phyloP scores from a whole-genome alignment of 306 rosid genomes.

The Citrullus colocynthis region DNA sequence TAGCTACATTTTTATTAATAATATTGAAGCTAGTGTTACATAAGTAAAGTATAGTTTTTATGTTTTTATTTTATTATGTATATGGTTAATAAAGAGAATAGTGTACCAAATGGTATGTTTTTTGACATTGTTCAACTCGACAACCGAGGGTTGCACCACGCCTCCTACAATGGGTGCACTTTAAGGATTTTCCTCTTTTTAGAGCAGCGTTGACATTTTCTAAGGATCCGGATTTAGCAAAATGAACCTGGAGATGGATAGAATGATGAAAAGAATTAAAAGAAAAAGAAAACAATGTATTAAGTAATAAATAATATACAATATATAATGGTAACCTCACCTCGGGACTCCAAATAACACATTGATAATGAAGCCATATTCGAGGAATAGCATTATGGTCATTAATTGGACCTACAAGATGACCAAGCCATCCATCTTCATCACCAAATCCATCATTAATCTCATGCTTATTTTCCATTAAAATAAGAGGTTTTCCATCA shows the following conservation, averaged over 20 bases:
- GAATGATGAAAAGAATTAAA: too few species aligned
- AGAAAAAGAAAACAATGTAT: too few species aligned
- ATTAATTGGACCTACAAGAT: background rate
- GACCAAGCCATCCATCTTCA: background rate
- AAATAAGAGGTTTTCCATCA: background rate
- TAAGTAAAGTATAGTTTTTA: too few species aligned
- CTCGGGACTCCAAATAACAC: background rate
- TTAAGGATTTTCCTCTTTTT: constrained; percentile 74
- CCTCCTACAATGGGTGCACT: constrained; percentile 81
- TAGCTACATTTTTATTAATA: background rate
- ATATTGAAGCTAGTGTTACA: background rate
- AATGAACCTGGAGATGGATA: constrained; percentile 22
- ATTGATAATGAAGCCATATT: constrained; percentile 1
- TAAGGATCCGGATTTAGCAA: constrained; percentile 76
- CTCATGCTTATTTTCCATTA: background rate
- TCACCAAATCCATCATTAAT: background rate
- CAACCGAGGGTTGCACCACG: constrained; percentile 95
- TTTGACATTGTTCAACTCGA: constrained; percentile 86
- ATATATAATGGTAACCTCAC: background rate
- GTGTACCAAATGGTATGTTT: constrained; percentile 86
- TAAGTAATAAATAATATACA: too few species aligned
- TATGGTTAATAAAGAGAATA: background rate
- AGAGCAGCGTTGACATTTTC: constrained; percentile 82
- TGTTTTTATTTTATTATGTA: too few species aligned
- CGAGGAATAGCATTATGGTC: background rate